These are phyloP conservation scores for Astrephomene gubernaculifera DNA, from an alignment of 139 green algal genomes.

Conservation along the genomic window DNA sequence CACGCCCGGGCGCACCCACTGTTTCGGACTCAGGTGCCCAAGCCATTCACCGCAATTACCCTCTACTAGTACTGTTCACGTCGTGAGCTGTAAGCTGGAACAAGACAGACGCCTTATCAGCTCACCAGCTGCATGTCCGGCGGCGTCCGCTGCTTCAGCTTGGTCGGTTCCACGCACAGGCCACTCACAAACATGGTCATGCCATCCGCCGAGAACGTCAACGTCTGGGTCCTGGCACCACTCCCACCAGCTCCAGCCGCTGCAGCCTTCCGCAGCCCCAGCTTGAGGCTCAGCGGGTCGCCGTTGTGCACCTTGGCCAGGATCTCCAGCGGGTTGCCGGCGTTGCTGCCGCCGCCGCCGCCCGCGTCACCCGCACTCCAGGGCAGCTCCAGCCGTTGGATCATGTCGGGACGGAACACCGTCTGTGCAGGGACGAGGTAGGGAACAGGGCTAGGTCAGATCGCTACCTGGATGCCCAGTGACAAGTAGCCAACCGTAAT, in stretches of 20 bases:
- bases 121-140: neutral
- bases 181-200: slow-evolving; percentile 5
- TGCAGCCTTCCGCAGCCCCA: neutral
- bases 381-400: neutral
- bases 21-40: too few relatives aligned
- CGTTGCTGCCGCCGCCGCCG: neutral
- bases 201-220: neutral
- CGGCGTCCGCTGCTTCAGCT: neutral
- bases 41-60: too few relatives aligned
- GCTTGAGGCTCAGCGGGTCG: neutral
- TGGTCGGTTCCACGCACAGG: neutral
- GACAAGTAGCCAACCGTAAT: too few relatives aligned
- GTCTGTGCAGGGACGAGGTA: neutral
- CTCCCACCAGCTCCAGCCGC: too few relatives aligned
- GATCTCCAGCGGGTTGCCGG: slow-evolving; percentile 6
- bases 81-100: too few relatives aligned
- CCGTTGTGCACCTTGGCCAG: neutral
- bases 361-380: neutral
- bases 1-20: too few relatives aligned
- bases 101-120: neutral
- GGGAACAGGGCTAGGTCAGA: too few relatives aligned
- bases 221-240: too few relatives aligned
- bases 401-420: neutral
- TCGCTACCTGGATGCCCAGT: too few relatives aligned
- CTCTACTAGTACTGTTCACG: too few relatives aligned